Conservation (phyloP, 1,284 basidiomycete species). For the Cryptococcus deneoformans region DNA sequence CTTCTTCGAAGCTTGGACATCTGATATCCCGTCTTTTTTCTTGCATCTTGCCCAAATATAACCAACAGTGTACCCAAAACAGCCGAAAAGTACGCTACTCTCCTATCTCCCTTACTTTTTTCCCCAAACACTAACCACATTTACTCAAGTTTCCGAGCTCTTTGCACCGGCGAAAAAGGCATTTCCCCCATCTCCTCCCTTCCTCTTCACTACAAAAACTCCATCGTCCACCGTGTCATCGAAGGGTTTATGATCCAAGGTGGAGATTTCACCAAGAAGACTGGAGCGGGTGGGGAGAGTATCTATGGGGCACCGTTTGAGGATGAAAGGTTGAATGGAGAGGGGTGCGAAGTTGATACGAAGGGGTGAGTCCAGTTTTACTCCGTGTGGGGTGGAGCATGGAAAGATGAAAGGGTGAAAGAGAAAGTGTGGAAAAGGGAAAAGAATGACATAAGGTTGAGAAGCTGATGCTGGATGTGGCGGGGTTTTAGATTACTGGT, state of each 20-base stretch:
- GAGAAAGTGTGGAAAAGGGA: too few relatives aligned
- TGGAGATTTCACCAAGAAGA: constrained; percentile 59
- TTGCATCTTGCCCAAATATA: constrained; percentile 26
- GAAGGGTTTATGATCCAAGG: constrained; percentile 85
- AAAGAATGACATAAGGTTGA: neutral
- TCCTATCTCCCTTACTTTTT: neutral
- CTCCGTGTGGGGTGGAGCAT: neutral
- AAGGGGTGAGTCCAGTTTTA: constrained; percentile 39
- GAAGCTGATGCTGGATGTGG: neutral
- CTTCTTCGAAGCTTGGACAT: neutral
- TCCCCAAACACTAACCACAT: neutral
- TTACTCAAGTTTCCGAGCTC: constrained; percentile 64
- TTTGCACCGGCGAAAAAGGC: constrained; percentile 86
- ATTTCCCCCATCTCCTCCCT: constrained; percentile 60
- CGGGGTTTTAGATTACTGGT: constrained; percentile 50
- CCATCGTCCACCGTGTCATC: constrained; percentile 74
- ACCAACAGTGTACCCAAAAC: constrained; percentile 66
- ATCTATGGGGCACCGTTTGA: constrained; percentile 48
- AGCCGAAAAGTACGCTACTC: constrained; percentile 67
- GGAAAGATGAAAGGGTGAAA: neutral
- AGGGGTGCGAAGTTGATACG: constrained; percentile 44
- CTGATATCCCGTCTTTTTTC: constrained; percentile 8
- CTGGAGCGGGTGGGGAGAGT: constrained; percentile 55
- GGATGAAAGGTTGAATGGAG: constrained; percentile 45
- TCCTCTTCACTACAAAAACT: constrained; percentile 78